Conservation (phyloP, 2,329 filamentous ascomycete genomes). For the Leptographium wingfieldii region DNA sequence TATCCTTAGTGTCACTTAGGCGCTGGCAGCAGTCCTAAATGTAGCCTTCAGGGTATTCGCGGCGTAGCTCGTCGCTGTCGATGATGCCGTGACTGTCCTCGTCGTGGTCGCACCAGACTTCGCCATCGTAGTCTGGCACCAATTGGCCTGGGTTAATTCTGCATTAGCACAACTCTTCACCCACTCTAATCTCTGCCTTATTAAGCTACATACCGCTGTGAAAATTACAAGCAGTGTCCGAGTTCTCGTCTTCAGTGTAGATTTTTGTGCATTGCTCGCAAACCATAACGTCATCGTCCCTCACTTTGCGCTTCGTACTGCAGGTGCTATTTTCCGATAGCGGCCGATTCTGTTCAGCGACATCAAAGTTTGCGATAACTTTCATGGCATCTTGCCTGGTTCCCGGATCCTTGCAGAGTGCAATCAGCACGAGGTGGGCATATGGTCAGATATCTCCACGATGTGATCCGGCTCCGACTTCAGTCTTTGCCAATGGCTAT, state of each 20-base stretch:
- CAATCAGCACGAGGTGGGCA: not conserved
- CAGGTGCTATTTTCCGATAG: not conserved
- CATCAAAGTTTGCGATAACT: not conserved
- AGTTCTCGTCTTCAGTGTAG: not conserved
- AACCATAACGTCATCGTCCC: not conserved
- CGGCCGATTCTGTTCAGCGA: not conserved
- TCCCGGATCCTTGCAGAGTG: not conserved
- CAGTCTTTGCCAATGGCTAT: not conserved
- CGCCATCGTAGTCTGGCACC: not conserved
- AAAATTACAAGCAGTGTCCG: not conserved
- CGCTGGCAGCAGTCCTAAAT: not conserved
- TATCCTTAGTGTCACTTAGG: not conserved
- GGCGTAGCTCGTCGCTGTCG: not conserved
- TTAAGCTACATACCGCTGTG: not conserved
- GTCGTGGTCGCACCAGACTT: not conserved
- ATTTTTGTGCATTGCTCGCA: not conserved
- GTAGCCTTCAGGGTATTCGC: not conserved
- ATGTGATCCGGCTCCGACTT: not conserved
- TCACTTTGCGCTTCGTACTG: not conserved
- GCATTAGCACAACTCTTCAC: too few species aligned
- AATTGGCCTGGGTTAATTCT: not conserved
- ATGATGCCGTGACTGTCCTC: not conserved
- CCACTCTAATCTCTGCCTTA: not conserved
- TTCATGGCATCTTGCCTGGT: not conserved
- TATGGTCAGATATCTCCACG: not conserved